These are phyloP conservation scores for Pulveroboletus ravenelii DNA, from an alignment of 768 basidiomycete species.

Conservation along the genomic window DNA sequence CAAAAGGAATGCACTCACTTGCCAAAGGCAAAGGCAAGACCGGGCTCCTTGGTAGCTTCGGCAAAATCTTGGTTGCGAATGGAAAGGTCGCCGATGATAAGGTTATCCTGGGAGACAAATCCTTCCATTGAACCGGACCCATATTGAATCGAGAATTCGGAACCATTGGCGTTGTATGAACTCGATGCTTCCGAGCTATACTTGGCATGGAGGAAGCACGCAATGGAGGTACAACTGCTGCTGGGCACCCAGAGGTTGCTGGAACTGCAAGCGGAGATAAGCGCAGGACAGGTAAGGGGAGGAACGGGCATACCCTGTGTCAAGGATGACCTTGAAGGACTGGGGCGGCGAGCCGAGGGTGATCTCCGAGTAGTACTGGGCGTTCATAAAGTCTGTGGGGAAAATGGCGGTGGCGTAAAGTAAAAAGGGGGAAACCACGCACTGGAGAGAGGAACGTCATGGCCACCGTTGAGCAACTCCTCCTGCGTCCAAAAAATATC, in stretches of 20 bases:
- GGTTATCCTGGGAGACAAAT: constrained; percentile 79
- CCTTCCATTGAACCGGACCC: constrained; percentile 97
- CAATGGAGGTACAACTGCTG: constrained; percentile 74
- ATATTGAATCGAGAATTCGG: constrained; percentile 86
- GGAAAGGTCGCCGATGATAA: constrained; percentile 78
- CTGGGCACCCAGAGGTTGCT: constrained; percentile 96
- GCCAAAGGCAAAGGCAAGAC: constrained; percentile 94
- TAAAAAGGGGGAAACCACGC: not conserved
- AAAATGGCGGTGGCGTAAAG: not conserved
- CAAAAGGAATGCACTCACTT: constrained; percentile 49
- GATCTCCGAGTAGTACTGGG: constrained; percentile 94
- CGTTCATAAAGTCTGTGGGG: constrained; percentile 87
- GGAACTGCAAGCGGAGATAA: constrained; percentile 44
- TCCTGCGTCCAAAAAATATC: constrained; percentile 81
- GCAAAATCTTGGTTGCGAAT: constrained; percentile 83
- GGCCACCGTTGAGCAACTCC: constrained; percentile 63
- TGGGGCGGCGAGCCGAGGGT: constrained; percentile 81
- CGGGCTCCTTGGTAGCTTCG: constrained; percentile 94
- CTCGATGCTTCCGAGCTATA: constrained; percentile 79
- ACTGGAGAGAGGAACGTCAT: constrained; percentile 84
- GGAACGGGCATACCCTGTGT: constrained; percentile 63
- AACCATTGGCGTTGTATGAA: constrained; percentile 86
- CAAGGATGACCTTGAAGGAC: constrained; percentile 88
- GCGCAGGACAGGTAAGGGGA: constrained; percentile 15
- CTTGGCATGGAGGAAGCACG: constrained; percentile 91